Evolutionary conservation across 1,284 basidiomycete genomes (phyloP).

Genomic region (Gomphus bonarii): DNA sequence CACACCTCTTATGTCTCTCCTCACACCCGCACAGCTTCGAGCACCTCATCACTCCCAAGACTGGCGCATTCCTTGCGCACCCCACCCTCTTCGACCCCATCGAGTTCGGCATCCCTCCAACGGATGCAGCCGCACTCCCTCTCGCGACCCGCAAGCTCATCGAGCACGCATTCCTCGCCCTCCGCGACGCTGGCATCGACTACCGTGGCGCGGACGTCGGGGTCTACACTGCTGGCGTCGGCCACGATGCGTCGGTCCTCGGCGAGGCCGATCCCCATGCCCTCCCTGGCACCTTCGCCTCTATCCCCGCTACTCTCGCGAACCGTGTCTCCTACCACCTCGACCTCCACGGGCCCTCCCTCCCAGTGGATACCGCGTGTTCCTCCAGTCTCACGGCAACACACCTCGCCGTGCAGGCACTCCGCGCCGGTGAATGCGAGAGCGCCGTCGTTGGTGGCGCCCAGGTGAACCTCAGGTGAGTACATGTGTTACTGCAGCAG

Average conservation of each 20-base stretch:
- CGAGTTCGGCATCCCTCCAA: constrained; percentile 29
- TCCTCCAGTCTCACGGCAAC: constrained; percentile 35
- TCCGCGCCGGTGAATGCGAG: constrained; percentile 34
- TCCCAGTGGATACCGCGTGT: constrained; percentile 41
- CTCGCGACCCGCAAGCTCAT: constrained; percentile 27
- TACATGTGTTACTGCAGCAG: not conserved
- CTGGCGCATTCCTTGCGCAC: constrained; percentile 30
- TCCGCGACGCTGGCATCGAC: constrained; percentile 32
- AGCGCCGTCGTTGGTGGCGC: constrained; percentile 37
- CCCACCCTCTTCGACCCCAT: constrained; percentile 27
- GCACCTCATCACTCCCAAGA: constrained; percentile 15
- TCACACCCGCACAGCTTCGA: constrained; percentile 18
- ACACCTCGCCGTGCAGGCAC: constrained; percentile 36
- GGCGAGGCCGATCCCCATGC: constrained; percentile 25
- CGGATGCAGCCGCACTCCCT: constrained; percentile 28
- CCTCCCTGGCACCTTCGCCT: constrained; percentile 27
- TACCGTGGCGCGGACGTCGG: constrained; percentile 29
- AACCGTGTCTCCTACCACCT: constrained; percentile 40
- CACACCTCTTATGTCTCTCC: not conserved
- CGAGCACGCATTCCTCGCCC: constrained; percentile 28
- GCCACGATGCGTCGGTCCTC: constrained; percentile 17
- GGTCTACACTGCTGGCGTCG: constrained; percentile 26
- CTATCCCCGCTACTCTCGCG: constrained; percentile 28
- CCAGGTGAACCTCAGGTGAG: constrained; percentile 30
- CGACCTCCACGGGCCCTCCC: constrained; percentile 35